Percentiles rank a stretch among this genome's conserved stretches.
phyloP scores from a whole-genome alignment of 495 filamentous ascomycete genomes.

The Aspergillus panamensis region DNA sequence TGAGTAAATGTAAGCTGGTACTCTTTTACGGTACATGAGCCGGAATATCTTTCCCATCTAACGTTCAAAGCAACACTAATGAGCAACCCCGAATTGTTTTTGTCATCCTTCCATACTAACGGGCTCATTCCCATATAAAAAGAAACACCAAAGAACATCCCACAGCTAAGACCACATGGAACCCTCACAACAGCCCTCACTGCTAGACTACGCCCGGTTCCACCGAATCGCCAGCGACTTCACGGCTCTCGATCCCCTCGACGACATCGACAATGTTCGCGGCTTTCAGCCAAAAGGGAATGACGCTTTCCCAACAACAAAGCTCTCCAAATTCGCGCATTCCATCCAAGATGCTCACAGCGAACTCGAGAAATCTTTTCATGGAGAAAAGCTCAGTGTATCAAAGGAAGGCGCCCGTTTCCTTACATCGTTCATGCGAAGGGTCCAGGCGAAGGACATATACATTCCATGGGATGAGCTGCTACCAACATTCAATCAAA shows the following conservation, averaged over 20 bases:
- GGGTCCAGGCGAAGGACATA: slow-evolving; percentile 2
- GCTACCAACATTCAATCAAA: slow-evolving; percentile 28
- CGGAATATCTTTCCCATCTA: too few relatives aligned
- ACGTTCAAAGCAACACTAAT: too few relatives aligned
- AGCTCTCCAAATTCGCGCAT: background rate
- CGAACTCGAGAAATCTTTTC: slow-evolving; percentile 12
- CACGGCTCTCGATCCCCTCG: slow-evolving; percentile 24
- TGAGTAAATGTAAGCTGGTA: too few relatives aligned
- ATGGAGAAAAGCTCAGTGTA: slow-evolving; percentile 22
- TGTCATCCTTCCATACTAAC: too few relatives aligned
- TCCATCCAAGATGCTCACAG: slow-evolving; percentile 1
- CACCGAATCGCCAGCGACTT: slow-evolving; percentile 34
- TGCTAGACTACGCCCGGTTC: slow-evolving; percentile 45
- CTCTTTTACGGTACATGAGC: too few relatives aligned
- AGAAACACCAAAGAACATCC: background rate
- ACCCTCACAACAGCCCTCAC: slow-evolving; percentile 23
- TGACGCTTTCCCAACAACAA: background rate
- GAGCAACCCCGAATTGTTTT: too few relatives aligned
- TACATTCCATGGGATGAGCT: slow-evolving; percentile 23
- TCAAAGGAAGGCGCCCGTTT: slow-evolving; percentile 24
- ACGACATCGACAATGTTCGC: slow-evolving; percentile 10
- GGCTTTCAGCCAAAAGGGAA: background rate
- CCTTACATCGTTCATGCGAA: slow-evolving; percentile 22
- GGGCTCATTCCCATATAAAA: too few relatives aligned
- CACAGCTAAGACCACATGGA: slow-evolving; percentile 14